These are phyloP conservation scores for Colletotrichum navitas DNA, from an alignment of 2,329 filamentous ascomycete species.

Conservation along the genomic window DNA sequence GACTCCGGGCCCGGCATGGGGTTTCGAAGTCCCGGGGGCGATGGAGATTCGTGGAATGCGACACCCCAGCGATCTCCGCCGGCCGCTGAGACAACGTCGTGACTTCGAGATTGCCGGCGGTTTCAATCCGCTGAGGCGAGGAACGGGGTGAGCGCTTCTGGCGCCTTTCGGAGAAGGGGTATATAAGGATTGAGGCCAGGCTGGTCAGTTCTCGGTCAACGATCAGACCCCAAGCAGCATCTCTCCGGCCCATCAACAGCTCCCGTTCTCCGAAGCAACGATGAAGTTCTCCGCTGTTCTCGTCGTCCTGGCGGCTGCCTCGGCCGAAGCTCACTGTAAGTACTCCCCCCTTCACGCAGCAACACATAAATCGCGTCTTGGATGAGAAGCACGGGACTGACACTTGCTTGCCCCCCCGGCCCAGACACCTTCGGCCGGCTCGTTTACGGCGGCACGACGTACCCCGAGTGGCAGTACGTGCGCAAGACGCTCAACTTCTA, in stretches of 20 bases:
- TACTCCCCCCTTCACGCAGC: too few relatives aligned
- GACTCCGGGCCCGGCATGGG: constrained; percentile 1
- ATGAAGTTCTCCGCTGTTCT: constrained; percentile 29
- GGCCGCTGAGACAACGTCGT: background rate
- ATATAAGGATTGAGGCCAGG: background rate
- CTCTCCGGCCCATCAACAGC: background rate
- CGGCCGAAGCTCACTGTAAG: constrained; percentile 32
- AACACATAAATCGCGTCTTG: background rate
- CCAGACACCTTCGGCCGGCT: constrained; percentile 36
- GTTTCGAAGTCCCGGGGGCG: background rate
- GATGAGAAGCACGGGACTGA: background rate
- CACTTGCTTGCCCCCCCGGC: too few relatives aligned
- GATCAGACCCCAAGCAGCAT: background rate
- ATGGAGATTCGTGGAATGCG: constrained; percentile 21
- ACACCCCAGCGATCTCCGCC: background rate
- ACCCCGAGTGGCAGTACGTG: constrained; percentile 49
- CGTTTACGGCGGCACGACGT: constrained; percentile 33
- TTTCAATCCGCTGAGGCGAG: background rate
- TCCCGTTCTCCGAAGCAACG: background rate
- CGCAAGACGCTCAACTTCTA: constrained; percentile 53
- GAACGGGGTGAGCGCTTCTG: too few relatives aligned
- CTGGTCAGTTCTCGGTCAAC: too few relatives aligned
- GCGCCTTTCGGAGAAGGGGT: background rate
- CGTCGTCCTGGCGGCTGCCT: constrained; percentile 12
- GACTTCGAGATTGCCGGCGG: background rate